phyloP scores from a whole-genome alignment of 225 moss, liverwort and hornwort genomes.

The Ulota crispa region DNA sequence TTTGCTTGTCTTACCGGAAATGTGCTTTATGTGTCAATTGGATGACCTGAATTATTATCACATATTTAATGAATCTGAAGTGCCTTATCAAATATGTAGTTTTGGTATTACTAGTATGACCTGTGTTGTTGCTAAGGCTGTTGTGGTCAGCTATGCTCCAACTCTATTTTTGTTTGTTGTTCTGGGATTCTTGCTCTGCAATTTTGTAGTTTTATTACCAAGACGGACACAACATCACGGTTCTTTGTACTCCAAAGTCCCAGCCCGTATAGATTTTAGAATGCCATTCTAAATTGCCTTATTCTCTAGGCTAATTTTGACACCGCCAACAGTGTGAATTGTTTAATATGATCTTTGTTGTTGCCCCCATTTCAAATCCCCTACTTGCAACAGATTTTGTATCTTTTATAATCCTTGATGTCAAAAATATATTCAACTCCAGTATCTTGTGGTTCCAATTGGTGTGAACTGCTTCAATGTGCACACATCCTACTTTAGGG shows the following conservation, averaged over 20 bases:
- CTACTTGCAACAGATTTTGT: neutral
- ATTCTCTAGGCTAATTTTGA: too few species aligned
- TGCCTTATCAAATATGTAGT: neutral
- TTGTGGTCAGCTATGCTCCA: neutral
- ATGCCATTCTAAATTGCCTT: neutral
- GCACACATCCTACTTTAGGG: neutral
- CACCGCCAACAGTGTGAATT: neutral
- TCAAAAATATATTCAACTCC: neutral
- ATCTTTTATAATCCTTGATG: neutral
- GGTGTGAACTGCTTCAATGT: neutral
- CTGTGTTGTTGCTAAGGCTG: neutral
- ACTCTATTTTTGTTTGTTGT: neutral
- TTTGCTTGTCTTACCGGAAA: neutral
- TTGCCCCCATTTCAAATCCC: too few species aligned
- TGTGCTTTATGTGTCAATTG: neutral
- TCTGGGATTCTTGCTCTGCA: neutral
- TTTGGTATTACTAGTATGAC: neutral
- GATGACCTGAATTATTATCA: neutral
- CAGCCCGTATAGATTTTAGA: neutral
- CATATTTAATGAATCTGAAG: neutral
- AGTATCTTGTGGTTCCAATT: neutral
- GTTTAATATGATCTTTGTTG: neutral
- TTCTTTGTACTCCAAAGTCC: neutral
- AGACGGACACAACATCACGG: neutral
- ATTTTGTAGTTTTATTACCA: neutral